Conservation (phyloP, 495 filamentous ascomycete species). For the Terfezia claveryi region DNA sequence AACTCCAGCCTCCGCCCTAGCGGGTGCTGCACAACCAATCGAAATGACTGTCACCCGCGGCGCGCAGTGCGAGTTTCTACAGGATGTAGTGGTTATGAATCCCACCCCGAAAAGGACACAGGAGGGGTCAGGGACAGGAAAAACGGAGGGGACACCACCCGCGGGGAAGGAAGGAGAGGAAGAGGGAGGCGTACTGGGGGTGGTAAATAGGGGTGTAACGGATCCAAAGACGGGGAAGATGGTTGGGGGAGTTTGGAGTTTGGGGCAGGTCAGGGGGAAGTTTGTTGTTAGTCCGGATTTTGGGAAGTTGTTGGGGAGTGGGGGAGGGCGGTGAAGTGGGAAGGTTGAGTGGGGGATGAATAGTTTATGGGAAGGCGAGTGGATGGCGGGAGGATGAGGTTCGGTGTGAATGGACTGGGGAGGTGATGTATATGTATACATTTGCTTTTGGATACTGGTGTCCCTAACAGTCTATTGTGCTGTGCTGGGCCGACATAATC, state of each 20-base stretch:
- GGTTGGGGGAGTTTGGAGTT: constrained; percentile 9
- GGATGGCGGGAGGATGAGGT: no score
- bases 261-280: constrained; percentile 17
- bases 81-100: constrained; percentile 17
- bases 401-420: no score
- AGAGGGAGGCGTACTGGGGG: neutral
- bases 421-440: no score
- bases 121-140: constrained; percentile 8
- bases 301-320: constrained; percentile 4
- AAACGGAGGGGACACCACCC: no score
- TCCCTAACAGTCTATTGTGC: no score
- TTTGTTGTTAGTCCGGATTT: constrained; percentile 17
- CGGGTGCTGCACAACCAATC: constrained; percentile 4
- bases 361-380: no score
- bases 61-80: constrained; percentile 14
- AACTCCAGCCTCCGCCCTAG: neutral
- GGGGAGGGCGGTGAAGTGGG: constrained; percentile 1
- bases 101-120: constrained; percentile 13
- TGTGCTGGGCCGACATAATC: no score
- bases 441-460: no score
- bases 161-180: constrained; percentile 10
- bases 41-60: constrained; percentile 18
- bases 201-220: neutral
- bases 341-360: neutral
- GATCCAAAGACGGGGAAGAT: neutral